Evolutionary conservation across 2,329 filamentous ascomycete genomes (phyloP).

Genomic region (Lachnellula willkommii): DNA sequence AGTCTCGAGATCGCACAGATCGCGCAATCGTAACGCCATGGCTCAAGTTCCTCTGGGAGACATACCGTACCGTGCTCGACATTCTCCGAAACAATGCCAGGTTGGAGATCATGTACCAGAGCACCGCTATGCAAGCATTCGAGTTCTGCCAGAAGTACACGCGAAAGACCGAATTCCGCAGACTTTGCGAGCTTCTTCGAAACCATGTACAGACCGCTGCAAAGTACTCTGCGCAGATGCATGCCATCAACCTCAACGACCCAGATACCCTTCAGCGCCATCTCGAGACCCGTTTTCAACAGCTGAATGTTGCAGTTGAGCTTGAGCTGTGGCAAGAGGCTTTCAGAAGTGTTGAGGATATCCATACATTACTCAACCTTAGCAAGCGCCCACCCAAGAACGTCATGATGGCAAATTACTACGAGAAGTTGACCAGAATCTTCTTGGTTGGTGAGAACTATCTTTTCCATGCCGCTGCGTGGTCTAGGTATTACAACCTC

Average conservation of each 20-base stretch:
- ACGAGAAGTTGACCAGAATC: constrained; percentile 97
- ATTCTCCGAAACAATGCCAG: constrained; percentile 99
- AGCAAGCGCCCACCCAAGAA: constrained; percentile 99
- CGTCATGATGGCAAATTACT: constrained; percentile 99
- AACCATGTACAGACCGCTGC: constrained; percentile 99
- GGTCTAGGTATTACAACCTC: constrained; percentile 95
- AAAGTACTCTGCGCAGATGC: constrained; percentile 99
- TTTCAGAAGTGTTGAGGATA: constrained; percentile 98
- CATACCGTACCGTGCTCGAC: constrained; percentile 95
- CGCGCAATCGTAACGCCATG: constrained; percentile 97
- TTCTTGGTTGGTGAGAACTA: constrained; percentile 99
- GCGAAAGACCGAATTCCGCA: constrained; percentile 97
- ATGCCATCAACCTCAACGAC: constrained; percentile 97
- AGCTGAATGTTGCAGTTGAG: constrained; percentile 96
- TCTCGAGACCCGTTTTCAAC: constrained; percentile 95
- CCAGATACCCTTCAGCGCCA: constrained; percentile 96
- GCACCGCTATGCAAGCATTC: constrained; percentile 95
- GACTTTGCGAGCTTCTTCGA: constrained; percentile 93
- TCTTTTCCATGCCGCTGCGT: constrained; percentile 96
- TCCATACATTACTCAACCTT: constrained; percentile 91
- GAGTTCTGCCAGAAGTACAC: constrained; percentile 98
- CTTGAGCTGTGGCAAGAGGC: constrained; percentile 98
- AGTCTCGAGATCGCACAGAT: constrained; percentile 95
- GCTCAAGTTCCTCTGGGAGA: constrained; percentile 99
- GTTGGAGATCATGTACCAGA: constrained; percentile 96